Percentiles rank a stretch among this genome's conserved stretches.
Conservation (phyloP, 305 asterid species). For the Euphrasia arctica region DNA sequence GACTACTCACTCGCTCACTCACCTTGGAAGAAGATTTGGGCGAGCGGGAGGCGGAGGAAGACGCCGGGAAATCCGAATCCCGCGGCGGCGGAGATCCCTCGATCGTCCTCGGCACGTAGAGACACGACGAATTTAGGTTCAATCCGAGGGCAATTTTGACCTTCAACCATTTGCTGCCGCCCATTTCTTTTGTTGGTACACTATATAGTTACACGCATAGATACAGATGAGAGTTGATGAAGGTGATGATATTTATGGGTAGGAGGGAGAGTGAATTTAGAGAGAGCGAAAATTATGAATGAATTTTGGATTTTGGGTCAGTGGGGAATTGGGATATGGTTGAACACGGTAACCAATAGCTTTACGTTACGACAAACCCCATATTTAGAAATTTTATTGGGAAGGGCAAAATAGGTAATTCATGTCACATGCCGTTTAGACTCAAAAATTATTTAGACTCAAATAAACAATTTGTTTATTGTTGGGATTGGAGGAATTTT, state of each 20-base stretch:
- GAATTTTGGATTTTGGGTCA: too few species aligned
- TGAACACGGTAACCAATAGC: slow-evolving; percentile 72
- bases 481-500: too few species aligned
- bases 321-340: slow-evolving; percentile 30
- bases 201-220: slow-evolving; percentile 5
- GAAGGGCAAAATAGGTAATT: slow-evolving; percentile 25
- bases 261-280: slow-evolving; percentile 23
- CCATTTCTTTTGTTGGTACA: slow-evolving; percentile 38
- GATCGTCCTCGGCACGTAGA: slow-evolving; percentile 41
- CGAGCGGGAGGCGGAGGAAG: slow-evolving; percentile 68
- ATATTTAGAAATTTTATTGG: slow-evolving; percentile 20
- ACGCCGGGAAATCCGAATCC: slow-evolving; percentile 52
- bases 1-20: too few species aligned
- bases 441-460: too few species aligned
- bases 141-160: slow-evolving; percentile 63
- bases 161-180: slow-evolving; percentile 77
- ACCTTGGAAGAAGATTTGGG: slow-evolving; percentile 51
- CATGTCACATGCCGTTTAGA: too few species aligned
- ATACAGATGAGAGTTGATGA: slow-evolving; percentile 16
- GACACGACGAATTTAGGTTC: slow-evolving; percentile 56
- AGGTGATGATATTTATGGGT: slow-evolving; percentile 33
- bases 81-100: slow-evolving; percentile 41
- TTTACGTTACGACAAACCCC: slow-evolving; percentile 44
- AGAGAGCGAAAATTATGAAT: slow-evolving; percentile 13
- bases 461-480: too few species aligned